These are phyloP conservation scores for Erodium texanum DNA, from an alignment of 441 rosid genomes.

Conservation along the genomic window DNA sequence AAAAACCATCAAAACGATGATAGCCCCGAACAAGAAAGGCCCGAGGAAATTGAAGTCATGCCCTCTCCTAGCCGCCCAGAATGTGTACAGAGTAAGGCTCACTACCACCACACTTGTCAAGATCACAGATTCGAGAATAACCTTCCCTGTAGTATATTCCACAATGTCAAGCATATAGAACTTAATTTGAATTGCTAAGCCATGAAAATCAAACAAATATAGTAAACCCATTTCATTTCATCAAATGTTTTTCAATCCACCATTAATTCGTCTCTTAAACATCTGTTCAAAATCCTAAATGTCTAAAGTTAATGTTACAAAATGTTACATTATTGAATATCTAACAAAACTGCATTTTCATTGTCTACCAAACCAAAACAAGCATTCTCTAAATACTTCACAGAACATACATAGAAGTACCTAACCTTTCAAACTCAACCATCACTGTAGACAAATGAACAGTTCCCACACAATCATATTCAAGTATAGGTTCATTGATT, in stretches of 20 bases:
- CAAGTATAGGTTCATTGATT: too few species aligned
- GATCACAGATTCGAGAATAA: slow-evolving; percentile 67
- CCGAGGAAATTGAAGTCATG: slow-evolving; percentile 84
- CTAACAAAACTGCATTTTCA: neutral
- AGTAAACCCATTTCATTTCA: too few species aligned
- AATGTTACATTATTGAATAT: neutral
- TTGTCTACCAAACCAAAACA: too few species aligned
- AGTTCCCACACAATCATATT: too few species aligned
- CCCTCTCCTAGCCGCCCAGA: slow-evolving; percentile 89
- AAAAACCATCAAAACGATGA: slow-evolving; percentile 59
- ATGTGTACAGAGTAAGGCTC: slow-evolving; percentile 71
- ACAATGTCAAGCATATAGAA: neutral
- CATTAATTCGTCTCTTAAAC: too few species aligned
- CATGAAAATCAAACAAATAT: too few species aligned
- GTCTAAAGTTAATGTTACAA: neutral
- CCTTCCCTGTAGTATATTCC: slow-evolving; percentile 73
- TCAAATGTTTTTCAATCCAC: too few species aligned
- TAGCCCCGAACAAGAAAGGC: slow-evolving; percentile 72
- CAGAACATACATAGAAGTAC: too few species aligned
- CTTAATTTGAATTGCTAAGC: too few species aligned
- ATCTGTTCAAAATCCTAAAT: neutral
- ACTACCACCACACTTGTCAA: slow-evolving; percentile 64
- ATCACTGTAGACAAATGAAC: too few species aligned
- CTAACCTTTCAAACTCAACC: too few species aligned
- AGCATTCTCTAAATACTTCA: too few species aligned